Evolutionary conservation across 371 early-diverging fungal species (phyloP).

Genomic region (Mucor mucedo): DNA sequence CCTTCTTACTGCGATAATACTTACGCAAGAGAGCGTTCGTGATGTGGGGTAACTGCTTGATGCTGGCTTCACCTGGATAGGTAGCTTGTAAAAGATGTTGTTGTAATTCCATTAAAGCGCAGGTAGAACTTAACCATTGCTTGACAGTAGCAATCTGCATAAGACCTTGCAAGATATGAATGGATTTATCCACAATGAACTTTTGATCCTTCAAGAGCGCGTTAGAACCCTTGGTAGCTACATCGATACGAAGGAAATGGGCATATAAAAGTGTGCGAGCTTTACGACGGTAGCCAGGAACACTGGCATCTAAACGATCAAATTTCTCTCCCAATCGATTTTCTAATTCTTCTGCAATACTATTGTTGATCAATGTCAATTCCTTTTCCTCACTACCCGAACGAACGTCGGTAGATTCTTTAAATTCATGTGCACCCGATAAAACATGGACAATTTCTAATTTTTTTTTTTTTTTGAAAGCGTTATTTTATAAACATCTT

Average conservation of each 20-base stretch:
- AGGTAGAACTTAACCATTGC: constrained; percentile 73
- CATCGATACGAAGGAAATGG: constrained; percentile 80
- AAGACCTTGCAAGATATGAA: constrained; percentile 81
- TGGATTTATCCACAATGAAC: constrained; percentile 71
- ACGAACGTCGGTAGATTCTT: constrained; percentile 58
- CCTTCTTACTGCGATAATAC: constrained; percentile 37
- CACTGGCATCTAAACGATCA: constrained; percentile 35
- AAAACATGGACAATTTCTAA: constrained; percentile 68
- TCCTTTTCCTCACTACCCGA: constrained; percentile 55
- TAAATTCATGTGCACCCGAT: constrained; percentile 74
- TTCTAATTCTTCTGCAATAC: constrained; percentile 66
- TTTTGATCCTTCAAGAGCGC: constrained; percentile 61
- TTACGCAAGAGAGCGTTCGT: constrained; percentile 48
- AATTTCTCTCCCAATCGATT: constrained; percentile 63
- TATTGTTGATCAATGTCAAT: constrained; percentile 53
- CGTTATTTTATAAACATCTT: background rate
- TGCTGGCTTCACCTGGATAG: constrained; percentile 71
- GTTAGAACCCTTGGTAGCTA: constrained; percentile 38
- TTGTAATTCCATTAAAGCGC: constrained; percentile 73
- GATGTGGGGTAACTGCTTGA: constrained; percentile 86
- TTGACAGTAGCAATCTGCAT: constrained; percentile 88
- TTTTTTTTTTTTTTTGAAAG: background rate
- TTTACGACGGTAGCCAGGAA: constrained; percentile 66
- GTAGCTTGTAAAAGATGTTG: constrained; percentile 86
- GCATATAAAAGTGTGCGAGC: constrained; percentile 82